Conservation (phyloP, 1,284 basidiomycete species). For the Chalciporus sp. region DNA sequence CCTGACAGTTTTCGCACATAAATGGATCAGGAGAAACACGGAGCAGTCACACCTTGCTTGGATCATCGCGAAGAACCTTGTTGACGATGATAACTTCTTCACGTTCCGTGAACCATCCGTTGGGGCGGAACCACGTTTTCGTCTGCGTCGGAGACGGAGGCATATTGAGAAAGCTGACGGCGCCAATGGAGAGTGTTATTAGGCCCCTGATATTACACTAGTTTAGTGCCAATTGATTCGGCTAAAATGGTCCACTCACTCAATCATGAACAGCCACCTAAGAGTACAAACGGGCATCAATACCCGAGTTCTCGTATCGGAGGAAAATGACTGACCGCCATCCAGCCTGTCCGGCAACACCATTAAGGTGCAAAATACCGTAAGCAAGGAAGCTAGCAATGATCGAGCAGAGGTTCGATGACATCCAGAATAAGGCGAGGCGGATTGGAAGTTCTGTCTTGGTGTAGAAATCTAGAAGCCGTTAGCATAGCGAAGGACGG, state of each 20-base stretch:
- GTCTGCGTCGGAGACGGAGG: constrained; percentile 71
- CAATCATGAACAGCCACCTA: constrained; percentile 31
- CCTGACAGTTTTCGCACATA: constrained; percentile 28
- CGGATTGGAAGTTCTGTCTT: constrained; percentile 69
- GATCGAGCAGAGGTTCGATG: constrained; percentile 50
- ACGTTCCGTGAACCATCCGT: constrained; percentile 69
- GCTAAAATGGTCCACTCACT: constrained; percentile 15
- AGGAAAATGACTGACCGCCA: constrained; percentile 48
- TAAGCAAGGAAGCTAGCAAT: constrained; percentile 64
- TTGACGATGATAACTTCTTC: constrained; percentile 57
- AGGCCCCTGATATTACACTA: constrained; percentile 39
- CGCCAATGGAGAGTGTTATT: constrained; percentile 56
- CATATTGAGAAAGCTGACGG: constrained; percentile 71
- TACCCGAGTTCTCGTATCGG: not conserved
- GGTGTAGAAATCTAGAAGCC: constrained; percentile 52
- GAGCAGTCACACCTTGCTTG: constrained; percentile 63
- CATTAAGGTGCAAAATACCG: constrained; percentile 62
- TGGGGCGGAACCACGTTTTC: constrained; percentile 64
- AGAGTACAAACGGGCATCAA: not conserved
- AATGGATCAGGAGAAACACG: too few species aligned
- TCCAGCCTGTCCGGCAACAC: constrained; percentile 55
- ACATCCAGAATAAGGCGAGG: constrained; percentile 69
- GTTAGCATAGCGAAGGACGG: not conserved
- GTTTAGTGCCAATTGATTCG: constrained; percentile 6
- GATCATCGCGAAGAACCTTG: constrained; percentile 71